Percentiles rank a stretch among this genome's conserved stretches.
These are phyloP conservation scores for Pythium coloratum DNA, from an alignment of 352 stramenopile genomes.

Conservation along the genomic window DNA sequence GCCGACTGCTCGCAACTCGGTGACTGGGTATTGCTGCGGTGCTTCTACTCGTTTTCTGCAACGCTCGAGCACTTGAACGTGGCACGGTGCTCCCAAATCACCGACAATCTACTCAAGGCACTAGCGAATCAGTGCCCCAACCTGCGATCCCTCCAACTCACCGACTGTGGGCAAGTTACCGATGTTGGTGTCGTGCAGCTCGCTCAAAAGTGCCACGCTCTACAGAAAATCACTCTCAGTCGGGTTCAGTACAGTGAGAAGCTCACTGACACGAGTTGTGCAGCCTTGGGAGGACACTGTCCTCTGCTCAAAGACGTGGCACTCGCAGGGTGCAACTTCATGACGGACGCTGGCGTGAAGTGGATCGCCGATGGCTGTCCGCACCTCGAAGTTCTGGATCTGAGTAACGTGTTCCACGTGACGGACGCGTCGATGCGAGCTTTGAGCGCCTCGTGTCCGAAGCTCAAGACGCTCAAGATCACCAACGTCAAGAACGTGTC, in stretches of 20 bases:
- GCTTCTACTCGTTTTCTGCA: constrained; percentile 53
- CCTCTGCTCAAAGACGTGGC: constrained; percentile 53
- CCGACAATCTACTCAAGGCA: constrained; percentile 82
- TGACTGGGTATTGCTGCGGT: constrained; percentile 73
- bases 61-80: constrained; percentile 57
- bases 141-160: constrained; percentile 71
- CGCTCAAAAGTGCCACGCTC: constrained; percentile 60
- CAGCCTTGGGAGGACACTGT: constrained; percentile 76
- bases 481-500: constrained; percentile 74
- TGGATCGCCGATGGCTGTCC: constrained; percentile 86
- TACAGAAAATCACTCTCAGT: constrained; percentile 76
- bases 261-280: constrained; percentile 88
- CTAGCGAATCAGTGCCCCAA: constrained; percentile 68
- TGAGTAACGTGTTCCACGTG: constrained; percentile 81
- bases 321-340: constrained; percentile 79
- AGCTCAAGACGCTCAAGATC: constrained; percentile 45
- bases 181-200: constrained; percentile 87
- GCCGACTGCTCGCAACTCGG: constrained; percentile 57
- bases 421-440: constrained; percentile 76
- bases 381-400: constrained; percentile 72
- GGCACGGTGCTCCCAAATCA: constrained; percentile 78
- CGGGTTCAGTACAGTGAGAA: constrained; percentile 61
- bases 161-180: constrained; percentile 75
- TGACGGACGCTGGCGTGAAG: constrained; percentile 90
- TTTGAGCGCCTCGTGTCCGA: constrained; percentile 38